Evolutionary conservation across 768 basidiomycete genomes (phyloP).

Genomic region (Baorangia bicolor): DNA sequence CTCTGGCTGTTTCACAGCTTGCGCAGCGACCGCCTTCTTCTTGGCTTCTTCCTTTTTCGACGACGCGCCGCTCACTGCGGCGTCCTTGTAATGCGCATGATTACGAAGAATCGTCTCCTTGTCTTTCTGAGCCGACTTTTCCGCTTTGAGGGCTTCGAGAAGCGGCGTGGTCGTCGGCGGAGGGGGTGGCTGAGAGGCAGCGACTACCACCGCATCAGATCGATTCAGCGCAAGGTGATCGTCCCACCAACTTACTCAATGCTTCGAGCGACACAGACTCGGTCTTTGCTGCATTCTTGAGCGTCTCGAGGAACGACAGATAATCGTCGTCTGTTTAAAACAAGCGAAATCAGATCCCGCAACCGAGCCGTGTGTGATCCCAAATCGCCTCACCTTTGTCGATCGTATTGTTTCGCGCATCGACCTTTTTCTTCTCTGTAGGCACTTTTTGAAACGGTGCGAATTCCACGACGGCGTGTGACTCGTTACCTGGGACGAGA

Average conservation of each 20-base stretch:
- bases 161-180: conserved; percentile 85
- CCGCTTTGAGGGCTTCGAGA: conserved; percentile 88
- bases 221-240: background rate
- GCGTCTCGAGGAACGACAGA: conserved; percentile 73
- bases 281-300: conserved; percentile 50
- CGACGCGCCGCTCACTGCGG: conserved; percentile 26
- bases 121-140: conserved; percentile 63
- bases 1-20: conserved; percentile 33
- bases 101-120: conserved; percentile 71
- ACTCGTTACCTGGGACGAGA: conserved; percentile 68
- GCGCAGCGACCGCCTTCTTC: conserved; percentile 30
- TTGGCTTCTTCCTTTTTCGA: conserved; percentile 41
- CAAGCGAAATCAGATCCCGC: background rate
- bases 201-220: conserved; percentile 43
- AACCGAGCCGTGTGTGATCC: too few species aligned
- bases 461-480: conserved; percentile 87
- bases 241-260: conserved; percentile 26
- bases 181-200: conserved; percentile 56
- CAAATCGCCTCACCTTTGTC: conserved; percentile 68
- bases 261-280: conserved; percentile 67
- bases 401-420: conserved; percentile 83
- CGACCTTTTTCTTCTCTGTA: conserved; percentile 68
- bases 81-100: conserved; percentile 70
- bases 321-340: conserved; percentile 71
- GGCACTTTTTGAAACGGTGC: conserved; percentile 91